Evolutionary conservation across 345 rosid species (phyloP), one percentile per base, ranked within the genome.

Genomic region (Isatis tinctoria): DNA sequence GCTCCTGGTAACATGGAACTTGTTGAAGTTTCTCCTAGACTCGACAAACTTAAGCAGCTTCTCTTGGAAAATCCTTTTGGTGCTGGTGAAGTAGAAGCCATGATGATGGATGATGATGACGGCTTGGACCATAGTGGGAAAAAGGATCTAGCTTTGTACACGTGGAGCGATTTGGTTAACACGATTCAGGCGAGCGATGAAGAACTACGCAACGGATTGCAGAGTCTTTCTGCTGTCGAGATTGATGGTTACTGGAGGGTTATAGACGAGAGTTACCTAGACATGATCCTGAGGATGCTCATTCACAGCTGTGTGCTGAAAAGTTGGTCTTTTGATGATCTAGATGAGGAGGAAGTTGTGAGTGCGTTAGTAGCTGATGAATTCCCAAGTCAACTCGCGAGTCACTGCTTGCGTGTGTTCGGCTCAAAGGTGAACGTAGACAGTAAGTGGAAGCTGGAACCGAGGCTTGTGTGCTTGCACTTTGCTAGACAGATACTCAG

Each of bases 171-270:
- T 83, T 88, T 95, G 47, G 83, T 88, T 66, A 74, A 83, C 60
- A 75, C 65, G 65, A 80, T 95, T 76, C 99, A 95, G 81, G 97
- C 97, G 3, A 92, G 99, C 47, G 87, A 91, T 71, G 90, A 81
- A 9, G 96, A 94, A 64, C 27, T 94, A 80, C 82, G 57, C 41
- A 44, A 41, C 36, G 96, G 92, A 9, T 79, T 92, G 65, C 11
- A 41, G 59, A 82, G 91, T 65, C 82, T 88, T 45, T 87, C 90
- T 28, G 97, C 97, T 4, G 80, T 88, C 44, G 97, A 94, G 82
- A 88, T 94, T 69, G 86, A 83, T 74, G 97, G 96, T 13, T 87
- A 76, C 49, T 91, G 98, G 98, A 94, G 98, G 62, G 70, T 79
- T 74, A 78, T 94, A 40, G 93, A 88, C 73, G 93, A 88, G 26